Conservation (phyloP, 2,329 filamentous ascomycete genomes). For the Whalleya microplaca region DNA sequence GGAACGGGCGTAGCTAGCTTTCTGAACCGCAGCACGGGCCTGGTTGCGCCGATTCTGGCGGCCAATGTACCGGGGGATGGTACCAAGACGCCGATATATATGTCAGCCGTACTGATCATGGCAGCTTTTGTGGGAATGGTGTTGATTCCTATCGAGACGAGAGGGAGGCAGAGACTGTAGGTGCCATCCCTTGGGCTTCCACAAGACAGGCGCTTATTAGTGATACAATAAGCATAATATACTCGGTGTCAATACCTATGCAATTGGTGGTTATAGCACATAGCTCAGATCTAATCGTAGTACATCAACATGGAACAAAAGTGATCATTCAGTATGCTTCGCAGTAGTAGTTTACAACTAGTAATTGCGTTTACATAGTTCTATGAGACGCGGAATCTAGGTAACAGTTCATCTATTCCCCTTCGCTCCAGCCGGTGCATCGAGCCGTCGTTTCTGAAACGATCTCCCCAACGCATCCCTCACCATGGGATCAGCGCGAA, state of each 20-base stretch:
- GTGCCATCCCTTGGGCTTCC: background rate
- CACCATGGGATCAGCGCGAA: conserved; percentile 79
- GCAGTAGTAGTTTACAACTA: background rate
- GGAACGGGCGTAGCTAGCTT: conserved; percentile 75
- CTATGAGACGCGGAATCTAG: conserved; percentile 6
- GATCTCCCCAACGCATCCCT: conserved; percentile 74
- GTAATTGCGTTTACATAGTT: conserved; percentile 1
- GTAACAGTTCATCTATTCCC: conserved; percentile 47
- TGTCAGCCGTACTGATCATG: conserved; percentile 60
- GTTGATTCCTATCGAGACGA: conserved; percentile 65
- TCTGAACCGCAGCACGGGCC: conserved; percentile 68
- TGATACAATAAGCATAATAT: background rate
- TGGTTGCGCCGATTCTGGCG: conserved; percentile 71
- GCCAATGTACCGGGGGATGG: conserved; percentile 62
- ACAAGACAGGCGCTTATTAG: background rate
- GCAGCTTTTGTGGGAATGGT: conserved; percentile 63
- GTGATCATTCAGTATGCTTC: too few species aligned
- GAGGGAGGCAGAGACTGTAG: conserved; percentile 61
- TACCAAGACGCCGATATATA: conserved; percentile 59
- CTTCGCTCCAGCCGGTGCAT: conserved; percentile 65
- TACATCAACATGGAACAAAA: background rate
- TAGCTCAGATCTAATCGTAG: background rate
- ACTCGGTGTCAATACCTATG: background rate
- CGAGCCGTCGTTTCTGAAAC: conserved; percentile 63
- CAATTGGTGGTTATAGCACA: background rate